Conservation (phyloP, 257 asterid genomes). For the Plantago major region DNA sequence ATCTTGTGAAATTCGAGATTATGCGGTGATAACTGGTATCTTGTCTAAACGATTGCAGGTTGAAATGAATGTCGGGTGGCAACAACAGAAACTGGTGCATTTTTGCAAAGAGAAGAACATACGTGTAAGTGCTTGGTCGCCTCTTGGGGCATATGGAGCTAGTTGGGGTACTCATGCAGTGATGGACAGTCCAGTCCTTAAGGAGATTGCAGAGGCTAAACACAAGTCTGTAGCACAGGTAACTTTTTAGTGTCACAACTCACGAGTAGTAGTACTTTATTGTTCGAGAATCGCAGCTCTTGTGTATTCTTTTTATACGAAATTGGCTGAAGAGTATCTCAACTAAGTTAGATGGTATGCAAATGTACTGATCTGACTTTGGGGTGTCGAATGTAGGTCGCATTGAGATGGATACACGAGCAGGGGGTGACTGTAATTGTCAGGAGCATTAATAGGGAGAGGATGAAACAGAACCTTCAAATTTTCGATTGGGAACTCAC, state of each 20-base stretch:
- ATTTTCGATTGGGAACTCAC: conserved; percentile 34
- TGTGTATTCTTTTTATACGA: neutral
- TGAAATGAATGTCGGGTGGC: conserved; percentile 54
- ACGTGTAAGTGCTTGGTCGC: conserved; percentile 45
- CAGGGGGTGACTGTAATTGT: conserved; percentile 28
- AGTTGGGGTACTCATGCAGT: conserved; percentile 41
- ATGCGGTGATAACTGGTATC: too few relatives aligned
- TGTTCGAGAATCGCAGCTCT: neutral
- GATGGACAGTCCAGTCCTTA: conserved; percentile 35
- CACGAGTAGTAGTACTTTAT: neutral
- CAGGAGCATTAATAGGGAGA: conserved; percentile 34
- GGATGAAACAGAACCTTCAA: conserved; percentile 31
- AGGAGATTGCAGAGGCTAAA: conserved; percentile 30
- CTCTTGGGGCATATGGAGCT: conserved; percentile 38
- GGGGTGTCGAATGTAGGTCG: conserved; percentile 18
- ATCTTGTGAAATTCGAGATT: too few relatives aligned
- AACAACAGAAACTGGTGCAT: conserved; percentile 37
- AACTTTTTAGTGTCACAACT: neutral
- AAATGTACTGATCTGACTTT: neutral
- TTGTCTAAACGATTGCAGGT: conserved; percentile 22
- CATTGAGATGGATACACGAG: conserved; percentile 37
- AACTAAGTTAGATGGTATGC: too few relatives aligned
- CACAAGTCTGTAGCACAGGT: conserved; percentile 45
- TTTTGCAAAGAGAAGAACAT: conserved; percentile 43
- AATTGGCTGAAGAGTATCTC: neutral